Conservation (phyloP, 495 filamentous ascomycete genomes). For the Neurospora intermedia region DNA sequence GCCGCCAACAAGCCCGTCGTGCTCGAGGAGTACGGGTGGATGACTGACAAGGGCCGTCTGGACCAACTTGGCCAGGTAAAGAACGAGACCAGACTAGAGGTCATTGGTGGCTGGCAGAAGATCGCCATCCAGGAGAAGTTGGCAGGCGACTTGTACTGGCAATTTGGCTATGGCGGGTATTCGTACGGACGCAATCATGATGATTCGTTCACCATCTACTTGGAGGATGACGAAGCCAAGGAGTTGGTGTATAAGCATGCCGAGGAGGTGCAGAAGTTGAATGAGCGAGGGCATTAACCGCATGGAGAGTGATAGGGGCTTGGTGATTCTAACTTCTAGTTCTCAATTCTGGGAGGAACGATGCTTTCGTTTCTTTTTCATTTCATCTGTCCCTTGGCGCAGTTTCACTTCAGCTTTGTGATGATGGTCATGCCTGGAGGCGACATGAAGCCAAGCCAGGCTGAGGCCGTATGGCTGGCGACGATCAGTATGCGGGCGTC, state of each 20-base stretch:
- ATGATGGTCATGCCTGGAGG: background rate
- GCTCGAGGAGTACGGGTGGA: conserved; percentile 56
- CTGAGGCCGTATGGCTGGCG: background rate
- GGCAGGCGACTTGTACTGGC: conserved; percentile 53
- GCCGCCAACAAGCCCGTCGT: conserved; percentile 55
- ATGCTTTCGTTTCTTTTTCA: background rate
- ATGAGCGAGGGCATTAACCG: conserved; percentile 1
- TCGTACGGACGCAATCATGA: conserved; percentile 45
- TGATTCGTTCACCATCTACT: conserved; percentile 46
- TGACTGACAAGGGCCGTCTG: conserved; percentile 31
- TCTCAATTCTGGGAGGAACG: background rate
- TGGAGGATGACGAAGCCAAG: conserved; percentile 30
- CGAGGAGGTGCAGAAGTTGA: conserved; percentile 17
- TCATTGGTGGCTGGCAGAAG: conserved; percentile 49
- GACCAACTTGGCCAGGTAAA: conserved; percentile 18
- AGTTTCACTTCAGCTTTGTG: background rate
- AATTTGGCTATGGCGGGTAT: conserved; percentile 46
- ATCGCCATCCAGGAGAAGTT: conserved; percentile 42
- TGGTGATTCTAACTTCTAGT: background rate
- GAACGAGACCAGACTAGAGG: conserved; percentile 29
- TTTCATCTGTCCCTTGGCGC: background rate
- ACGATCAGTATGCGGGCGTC: background rate
- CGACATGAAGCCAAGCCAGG: background rate
- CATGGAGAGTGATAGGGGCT: background rate
- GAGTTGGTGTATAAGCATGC: conserved; percentile 26